A percentile compares a stretch with the other conserved stretches of the same genome.
phyloP scores from a whole-genome alignment of 208 protist genomes.

The Naegleria gruberi region DNA sequence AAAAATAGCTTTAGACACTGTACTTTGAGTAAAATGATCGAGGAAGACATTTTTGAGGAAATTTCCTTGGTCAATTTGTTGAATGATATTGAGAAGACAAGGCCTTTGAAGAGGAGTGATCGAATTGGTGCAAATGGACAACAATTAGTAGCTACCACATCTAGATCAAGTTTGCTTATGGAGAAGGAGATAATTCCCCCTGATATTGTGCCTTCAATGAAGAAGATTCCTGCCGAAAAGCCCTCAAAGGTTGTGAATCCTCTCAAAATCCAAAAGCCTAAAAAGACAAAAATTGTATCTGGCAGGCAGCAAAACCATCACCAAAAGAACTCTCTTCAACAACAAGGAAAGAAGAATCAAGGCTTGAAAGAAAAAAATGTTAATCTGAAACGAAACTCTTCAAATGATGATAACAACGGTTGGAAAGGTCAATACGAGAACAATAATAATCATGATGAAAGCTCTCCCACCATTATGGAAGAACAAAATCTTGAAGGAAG shows the following conservation, averaged over 20 bases:
- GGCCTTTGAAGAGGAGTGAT: not conserved
- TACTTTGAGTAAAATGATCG: no score
- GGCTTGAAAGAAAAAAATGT: not conserved
- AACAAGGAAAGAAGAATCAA: not conserved
- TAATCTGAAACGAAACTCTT: not conserved
- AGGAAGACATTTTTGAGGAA: no score
- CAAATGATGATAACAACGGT: not conserved
- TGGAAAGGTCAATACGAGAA: not conserved
- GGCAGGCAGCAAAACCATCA: not conserved
- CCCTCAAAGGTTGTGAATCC: no score
- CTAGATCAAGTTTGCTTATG: not conserved
- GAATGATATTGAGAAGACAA: not conserved
- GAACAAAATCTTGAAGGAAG: no score
- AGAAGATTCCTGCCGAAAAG: not conserved
- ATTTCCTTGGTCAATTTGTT: not conserved
- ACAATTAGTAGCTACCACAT: no score
- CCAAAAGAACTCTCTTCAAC: not conserved
- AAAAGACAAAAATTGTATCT: not conserved
- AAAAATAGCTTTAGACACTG: no score
- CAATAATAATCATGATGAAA: not conserved
- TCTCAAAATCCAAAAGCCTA: no score
- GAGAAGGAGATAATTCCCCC: not conserved
- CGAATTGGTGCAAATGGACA: not conserved
- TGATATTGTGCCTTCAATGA: not conserved
- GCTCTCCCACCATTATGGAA: no score